Evolutionary conservation across 192 early-diverging fungal genomes (phyloP).

Genomic region (Coemansia guatemalensis): DNA sequence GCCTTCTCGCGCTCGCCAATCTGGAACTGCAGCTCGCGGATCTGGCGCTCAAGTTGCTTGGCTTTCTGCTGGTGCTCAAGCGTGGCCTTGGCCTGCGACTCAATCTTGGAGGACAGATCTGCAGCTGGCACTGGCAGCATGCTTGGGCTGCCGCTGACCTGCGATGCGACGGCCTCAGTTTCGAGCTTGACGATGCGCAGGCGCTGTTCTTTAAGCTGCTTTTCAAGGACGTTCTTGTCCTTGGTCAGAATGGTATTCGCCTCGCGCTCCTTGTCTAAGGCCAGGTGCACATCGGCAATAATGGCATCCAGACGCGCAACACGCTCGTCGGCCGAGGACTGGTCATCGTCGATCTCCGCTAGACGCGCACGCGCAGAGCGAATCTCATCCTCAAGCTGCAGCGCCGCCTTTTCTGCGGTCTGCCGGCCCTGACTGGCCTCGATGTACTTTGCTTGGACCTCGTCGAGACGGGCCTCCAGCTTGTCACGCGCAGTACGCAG

Average conservation of each 20-base stretch:
- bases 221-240: slow-evolving; percentile 77
- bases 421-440: slow-evolving; percentile 65
- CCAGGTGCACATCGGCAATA: slow-evolving; percentile 56
- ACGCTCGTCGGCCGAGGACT: slow-evolving; percentile 64
- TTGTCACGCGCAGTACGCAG: slow-evolving; percentile 70
- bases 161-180: slow-evolving; percentile 60
- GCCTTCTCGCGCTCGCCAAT: slow-evolving; percentile 75
- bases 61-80: slow-evolving; percentile 47
- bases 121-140: slow-evolving; percentile 37
- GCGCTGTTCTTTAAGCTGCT: slow-evolving; percentile 78
- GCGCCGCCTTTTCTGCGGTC: slow-evolving; percentile 68
- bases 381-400: slow-evolving; percentile 73
- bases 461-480: slow-evolving; percentile 75
- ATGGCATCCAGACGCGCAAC: slow-evolving; percentile 55
- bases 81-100: slow-evolving; percentile 46
- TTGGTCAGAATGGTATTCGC: slow-evolving; percentile 73
- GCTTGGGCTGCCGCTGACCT: slow-evolving; percentile 57
- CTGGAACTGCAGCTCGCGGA: slow-evolving; percentile 87
- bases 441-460: slow-evolving; percentile 60
- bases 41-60: slow-evolving; percentile 65
- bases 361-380: slow-evolving; percentile 67
- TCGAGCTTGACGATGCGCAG: slow-evolving; percentile 78
- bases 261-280: slow-evolving; percentile 64
- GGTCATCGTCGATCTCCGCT: slow-evolving; percentile 72
- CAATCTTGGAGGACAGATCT: slow-evolving; percentile 37